Evolutionary conservation across 768 basidiomycete genomes (phyloP), one percentile per base, ranked within the genome.

Genomic region (Lactarius hatsudake): DNA sequence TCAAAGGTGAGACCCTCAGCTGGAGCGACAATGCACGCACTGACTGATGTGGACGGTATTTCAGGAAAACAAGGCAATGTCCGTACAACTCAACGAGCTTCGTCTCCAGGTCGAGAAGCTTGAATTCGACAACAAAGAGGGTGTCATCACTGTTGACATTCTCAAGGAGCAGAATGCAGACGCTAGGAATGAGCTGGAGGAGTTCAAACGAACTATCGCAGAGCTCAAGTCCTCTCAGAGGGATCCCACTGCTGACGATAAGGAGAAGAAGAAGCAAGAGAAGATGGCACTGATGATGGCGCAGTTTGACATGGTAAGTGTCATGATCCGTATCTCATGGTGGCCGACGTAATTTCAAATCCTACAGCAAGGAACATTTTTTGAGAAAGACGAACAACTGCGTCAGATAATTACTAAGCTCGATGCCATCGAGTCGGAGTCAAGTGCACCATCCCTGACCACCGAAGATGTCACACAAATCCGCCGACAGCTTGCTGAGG

Each of bases 211-310:
- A 78, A 85, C 87, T 69, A 84, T 95, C 65, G 78, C 83, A 20
- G 93, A 95, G 57, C 78, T 94, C 71, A 94, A 93, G 80, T 80
- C 82, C 42, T 83, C 87, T 15, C 92, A 95, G 78, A 91, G 89
- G 78, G 91, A 93, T 67, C 86, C 90, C 18, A 89, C 90, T 45
- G 88, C 88, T 38, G 97, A 98, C 76, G 97, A 98, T 76, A 98
- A 96, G 80, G 97, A 99, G 83, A 97, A 94, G 83, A 87, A 92
- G 77, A 98, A 98, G 78, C 94, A 96, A 74, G 96, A 98, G 81
- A 98, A 98, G 84, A 93, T 99, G 92, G 95, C 94, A 10, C 82
- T 95, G 71, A 97, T 99, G 94, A 98, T 99, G 96, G 94, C 96
- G 66, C 96, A 96, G 77, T 96, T 99, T 72, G 96, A 98, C 78